Conservation (phyloP, 2,329 filamentous ascomycete genomes). For the Arthrobotrys musiformis region DNA sequence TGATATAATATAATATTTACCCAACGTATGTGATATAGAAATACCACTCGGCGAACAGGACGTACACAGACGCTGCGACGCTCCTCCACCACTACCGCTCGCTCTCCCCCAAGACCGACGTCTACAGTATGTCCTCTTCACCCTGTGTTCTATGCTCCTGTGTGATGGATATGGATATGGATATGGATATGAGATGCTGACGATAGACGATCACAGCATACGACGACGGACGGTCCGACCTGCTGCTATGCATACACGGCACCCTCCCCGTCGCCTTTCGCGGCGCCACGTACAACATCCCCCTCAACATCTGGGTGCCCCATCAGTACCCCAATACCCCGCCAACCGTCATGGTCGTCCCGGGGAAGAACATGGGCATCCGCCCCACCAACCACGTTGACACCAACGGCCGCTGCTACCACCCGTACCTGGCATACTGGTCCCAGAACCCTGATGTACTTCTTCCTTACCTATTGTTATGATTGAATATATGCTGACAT, state of each 20-base stretch:
- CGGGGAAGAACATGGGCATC: conserved; percentile 87
- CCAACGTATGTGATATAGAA: too few species aligned
- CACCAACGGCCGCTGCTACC: conserved; percentile 90
- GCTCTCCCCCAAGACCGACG: conserved; percentile 86
- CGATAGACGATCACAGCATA: conserved; percentile 71
- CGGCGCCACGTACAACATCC: conserved; percentile 88
- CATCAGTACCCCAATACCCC: conserved; percentile 87
- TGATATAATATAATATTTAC: neutral
- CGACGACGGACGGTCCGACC: conserved; percentile 84
- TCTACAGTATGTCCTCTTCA: conserved; percentile 78
- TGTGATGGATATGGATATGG: conserved; percentile 55
- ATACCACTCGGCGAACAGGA: conserved; percentile 91
- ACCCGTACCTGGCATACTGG: conserved; percentile 94
- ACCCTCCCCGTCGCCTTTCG: conserved; percentile 92
- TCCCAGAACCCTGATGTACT: conserved; percentile 85
- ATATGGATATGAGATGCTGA: neutral
- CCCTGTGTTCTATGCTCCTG: conserved; percentile 73
- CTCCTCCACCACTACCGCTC: conserved; percentile 81
- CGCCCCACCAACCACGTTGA: conserved; percentile 94
- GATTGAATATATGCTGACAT: conserved; percentile 39
- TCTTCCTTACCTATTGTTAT: neutral
- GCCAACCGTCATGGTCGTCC: conserved; percentile 87
- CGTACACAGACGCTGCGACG: conserved; percentile 90
- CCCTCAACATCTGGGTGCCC: conserved; percentile 91
- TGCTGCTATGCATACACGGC: conserved; percentile 85